Base-by-base conservation (phyloP, 257 asterid species). In the Leonotis leonurus region DNA sequence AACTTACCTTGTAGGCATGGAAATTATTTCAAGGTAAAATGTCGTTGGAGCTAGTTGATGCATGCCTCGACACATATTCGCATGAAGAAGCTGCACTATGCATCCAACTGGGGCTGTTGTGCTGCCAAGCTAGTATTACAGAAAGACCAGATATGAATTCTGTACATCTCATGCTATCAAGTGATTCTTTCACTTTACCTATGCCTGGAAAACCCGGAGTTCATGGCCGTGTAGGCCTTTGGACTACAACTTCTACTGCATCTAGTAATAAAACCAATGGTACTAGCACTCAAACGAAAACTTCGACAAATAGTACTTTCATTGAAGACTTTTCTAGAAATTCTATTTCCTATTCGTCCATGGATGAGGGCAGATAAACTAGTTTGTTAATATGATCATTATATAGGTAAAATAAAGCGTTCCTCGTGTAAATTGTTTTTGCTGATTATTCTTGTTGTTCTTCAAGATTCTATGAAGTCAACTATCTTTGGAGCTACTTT, bases 111-210 rank as follows among this genome's bases (percentile, higher is more conserved):
- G 97, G 95, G 39, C 68, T 89, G 46, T 77, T 89, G 37, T 87
- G 97, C 73, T 89, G 97, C 68, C 97, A 89, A 81, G 83, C 90
- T 48, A 78, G 57, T 35, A 73, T 87, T 55, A 66, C 79, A 13
- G 86, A 80, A 44, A 75, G 97, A 51, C 95, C 89, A 0, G 95
- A 89, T 60, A 89, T 89, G 92, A 87, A 78, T 37, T 54, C 86
- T 11, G 60, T 87, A 17, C 73, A 81, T 51, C 78, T 89, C 64
- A 75, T 74, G 77, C 79, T 89, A 43, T 83, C 88, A 13, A 78
- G 88, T 41, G 77, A 86, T 64, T 89, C 97, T 4, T 83, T 87
- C 56, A 74, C 63, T 48, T 62, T 87, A 62, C 92, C 95, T 3
- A 68, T 0, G 58, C 95, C 94, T 3, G 85, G 92, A 17, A 87